Conservation (phyloP, 1,139 yeast genomes). For the Candida neerlandica region DNA sequence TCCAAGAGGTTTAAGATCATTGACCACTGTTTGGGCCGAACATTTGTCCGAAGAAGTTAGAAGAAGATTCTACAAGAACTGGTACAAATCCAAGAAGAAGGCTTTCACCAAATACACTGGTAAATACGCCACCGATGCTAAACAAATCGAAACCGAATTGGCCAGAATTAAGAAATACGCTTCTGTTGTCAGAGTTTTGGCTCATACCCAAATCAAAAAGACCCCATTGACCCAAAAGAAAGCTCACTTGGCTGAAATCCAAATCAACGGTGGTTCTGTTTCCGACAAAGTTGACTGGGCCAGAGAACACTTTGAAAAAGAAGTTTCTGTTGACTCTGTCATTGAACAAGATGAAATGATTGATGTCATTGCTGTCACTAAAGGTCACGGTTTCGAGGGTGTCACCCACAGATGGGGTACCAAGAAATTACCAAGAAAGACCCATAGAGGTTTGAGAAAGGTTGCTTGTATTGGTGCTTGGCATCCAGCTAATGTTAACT, state of each 20-base stretch:
- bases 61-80: constrained; percentile 99
- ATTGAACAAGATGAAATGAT: constrained; percentile 98
- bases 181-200: constrained; percentile 97
- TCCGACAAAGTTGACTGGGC: constrained; percentile 99
- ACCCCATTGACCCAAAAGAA: constrained; percentile 99
- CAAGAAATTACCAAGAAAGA: constrained; percentile 99
- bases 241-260: constrained; percentile 99
- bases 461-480: constrained; percentile 99
- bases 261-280: constrained; percentile 98
- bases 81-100: constrained; percentile 99
- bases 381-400: constrained; percentile 99
- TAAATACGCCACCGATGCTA: constrained; percentile 92
- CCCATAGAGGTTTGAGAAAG: constrained; percentile 99
- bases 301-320: constrained; percentile 98
- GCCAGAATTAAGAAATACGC: constrained; percentile 99
- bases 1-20: constrained; percentile 99
- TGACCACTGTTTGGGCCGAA: constrained; percentile 99
- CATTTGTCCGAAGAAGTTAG: constrained; percentile 98
- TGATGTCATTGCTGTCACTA: constrained; percentile 98
- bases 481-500: constrained; percentile 99
- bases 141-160: constrained; percentile 91
- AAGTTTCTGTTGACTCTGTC: constrained; percentile 92
- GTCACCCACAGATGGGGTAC: constrained; percentile 99
- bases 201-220: constrained; percentile 99
- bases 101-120: constrained; percentile 99